Evolutionary conservation across 805 yeast species (phyloP).

Genomic region (Pichia kluyveri): DNA sequence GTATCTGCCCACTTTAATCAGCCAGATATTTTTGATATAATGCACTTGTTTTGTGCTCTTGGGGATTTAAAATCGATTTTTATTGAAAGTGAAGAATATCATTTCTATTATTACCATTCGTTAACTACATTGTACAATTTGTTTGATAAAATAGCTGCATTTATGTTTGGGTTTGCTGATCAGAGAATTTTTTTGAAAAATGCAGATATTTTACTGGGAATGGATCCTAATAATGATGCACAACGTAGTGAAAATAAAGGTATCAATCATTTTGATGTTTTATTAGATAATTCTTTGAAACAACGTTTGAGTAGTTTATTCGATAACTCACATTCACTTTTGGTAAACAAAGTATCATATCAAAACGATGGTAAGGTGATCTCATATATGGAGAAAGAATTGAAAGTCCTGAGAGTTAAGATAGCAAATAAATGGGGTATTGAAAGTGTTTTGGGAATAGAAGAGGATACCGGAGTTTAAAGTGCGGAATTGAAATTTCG

Average conservation of each 20-base stretch:
- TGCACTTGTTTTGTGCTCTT: constrained; percentile 11
- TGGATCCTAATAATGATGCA: constrained; percentile 4
- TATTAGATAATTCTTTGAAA: background rate
- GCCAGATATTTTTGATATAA: constrained; percentile 14
- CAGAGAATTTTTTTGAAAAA: constrained; percentile 3
- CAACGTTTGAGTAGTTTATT: no score
- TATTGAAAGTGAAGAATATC: background rate
- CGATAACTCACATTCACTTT: no score
- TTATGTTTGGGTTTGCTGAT: constrained; percentile 18
- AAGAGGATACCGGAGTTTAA: no score
- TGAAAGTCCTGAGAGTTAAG: no score
- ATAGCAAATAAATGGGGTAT: no score
- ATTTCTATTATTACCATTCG: constrained; percentile 6
- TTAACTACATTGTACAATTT: constrained; percentile 15
- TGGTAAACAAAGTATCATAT: no score
- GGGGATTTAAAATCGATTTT: constrained; percentile 6
- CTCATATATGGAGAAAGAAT: no score
- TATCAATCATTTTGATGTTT: background rate
- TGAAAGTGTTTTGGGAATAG: no score
- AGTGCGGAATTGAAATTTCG: no score
- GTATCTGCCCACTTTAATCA: constrained; percentile 6
- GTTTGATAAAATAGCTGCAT: constrained; percentile 8
- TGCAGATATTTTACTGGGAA: constrained; percentile 7
- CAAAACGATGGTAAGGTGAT: no score
- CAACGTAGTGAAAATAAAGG: background rate